Conservation (phyloP, 306 rosid genomes). For the Pachyrhizus erosus region DNA sequence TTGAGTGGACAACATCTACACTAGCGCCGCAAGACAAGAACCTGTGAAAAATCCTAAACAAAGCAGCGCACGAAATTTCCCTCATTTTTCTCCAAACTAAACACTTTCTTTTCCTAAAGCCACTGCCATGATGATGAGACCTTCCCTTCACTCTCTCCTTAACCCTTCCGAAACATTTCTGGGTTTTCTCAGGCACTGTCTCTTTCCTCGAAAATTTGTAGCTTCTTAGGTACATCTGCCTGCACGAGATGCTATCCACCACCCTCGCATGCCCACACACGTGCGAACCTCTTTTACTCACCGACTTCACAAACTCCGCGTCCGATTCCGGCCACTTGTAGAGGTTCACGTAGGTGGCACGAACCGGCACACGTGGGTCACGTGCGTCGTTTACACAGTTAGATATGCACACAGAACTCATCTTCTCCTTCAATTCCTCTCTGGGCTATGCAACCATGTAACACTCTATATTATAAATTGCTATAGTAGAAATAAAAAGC, state of each 20-base stretch:
- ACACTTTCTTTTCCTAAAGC: slow-evolving; percentile 56
- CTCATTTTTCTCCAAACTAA: slow-evolving; percentile 74
- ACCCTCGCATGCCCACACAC: slow-evolving; percentile 61
- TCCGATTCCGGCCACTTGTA: slow-evolving; percentile 93
- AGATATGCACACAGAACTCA: slow-evolving; percentile 79
- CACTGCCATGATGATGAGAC: not conserved
- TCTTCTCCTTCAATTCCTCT: slow-evolving; percentile 8
- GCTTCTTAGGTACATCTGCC: slow-evolving; percentile 87
- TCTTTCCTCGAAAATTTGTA: slow-evolving; percentile 84
- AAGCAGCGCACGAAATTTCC: slow-evolving; percentile 57
- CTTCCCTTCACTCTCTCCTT: slow-evolving; percentile 55
- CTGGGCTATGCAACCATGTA: not conserved
- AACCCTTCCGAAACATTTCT: slow-evolving; percentile 71
- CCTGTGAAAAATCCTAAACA: slow-evolving; percentile 65
- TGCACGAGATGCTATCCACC: slow-evolving; percentile 88
- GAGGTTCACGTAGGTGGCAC: slow-evolving; percentile 79
- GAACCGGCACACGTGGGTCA: slow-evolving; percentile 69
- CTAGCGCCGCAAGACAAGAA: slow-evolving; percentile 75
- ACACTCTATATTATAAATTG: no score
- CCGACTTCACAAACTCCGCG: slow-evolving; percentile 74
- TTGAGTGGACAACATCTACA: slow-evolving; percentile 66
- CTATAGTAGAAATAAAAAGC: not conserved
- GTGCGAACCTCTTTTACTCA: slow-evolving; percentile 49
- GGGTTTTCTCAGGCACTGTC: slow-evolving; percentile 68
- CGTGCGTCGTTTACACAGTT: slow-evolving; percentile 72